Conservation (phyloP, 1,139 yeast species). For the Sugiyamaella novakii region DNA sequence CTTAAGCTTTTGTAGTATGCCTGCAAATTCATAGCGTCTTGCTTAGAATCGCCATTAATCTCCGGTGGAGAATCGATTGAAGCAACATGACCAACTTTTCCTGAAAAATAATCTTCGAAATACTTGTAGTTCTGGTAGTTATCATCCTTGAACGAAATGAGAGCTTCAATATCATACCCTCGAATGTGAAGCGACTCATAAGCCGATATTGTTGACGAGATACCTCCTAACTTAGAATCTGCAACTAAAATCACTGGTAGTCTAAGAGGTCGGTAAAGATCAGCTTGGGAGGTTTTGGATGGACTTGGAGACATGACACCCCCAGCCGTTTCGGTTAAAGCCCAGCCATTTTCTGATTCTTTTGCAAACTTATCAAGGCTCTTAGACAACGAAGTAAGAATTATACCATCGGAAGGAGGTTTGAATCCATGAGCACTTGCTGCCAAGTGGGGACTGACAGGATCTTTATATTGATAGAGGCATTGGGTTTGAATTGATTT, state of each 20-base stretch:
- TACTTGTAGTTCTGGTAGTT: constrained; percentile 32
- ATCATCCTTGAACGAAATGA: constrained; percentile 31
- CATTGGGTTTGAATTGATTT: constrained; percentile 23
- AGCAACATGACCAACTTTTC: constrained; percentile 20
- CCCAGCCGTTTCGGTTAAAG: constrained; percentile 37
- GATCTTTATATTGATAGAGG: constrained; percentile 30
- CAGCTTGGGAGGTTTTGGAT: constrained; percentile 33
- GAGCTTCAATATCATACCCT: constrained; percentile 34
- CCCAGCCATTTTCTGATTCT: constrained; percentile 21
- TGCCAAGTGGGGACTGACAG: constrained; percentile 38
- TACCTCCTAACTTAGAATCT: constrained; percentile 36
- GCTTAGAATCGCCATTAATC: constrained; percentile 11
- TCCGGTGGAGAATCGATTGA: constrained; percentile 29
- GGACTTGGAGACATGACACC: constrained; percentile 38
- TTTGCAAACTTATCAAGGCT: constrained; percentile 13
- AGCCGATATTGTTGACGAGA: constrained; percentile 36
- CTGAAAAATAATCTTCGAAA: constrained; percentile 27
- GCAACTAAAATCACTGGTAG: constrained; percentile 36
- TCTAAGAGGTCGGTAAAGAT: constrained; percentile 34
- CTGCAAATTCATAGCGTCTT: constrained; percentile 27
- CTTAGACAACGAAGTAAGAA: constrained; percentile 17
- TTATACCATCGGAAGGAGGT: constrained; percentile 19
- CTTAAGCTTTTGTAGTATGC: constrained; percentile 29
- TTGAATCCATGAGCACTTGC: constrained; percentile 22
- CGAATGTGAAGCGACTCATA: constrained; percentile 33